These are phyloP conservation scores for Biscogniauxia marginata DNA, from an alignment of 2,329 filamentous ascomycete genomes.

Conservation along the genomic window DNA sequence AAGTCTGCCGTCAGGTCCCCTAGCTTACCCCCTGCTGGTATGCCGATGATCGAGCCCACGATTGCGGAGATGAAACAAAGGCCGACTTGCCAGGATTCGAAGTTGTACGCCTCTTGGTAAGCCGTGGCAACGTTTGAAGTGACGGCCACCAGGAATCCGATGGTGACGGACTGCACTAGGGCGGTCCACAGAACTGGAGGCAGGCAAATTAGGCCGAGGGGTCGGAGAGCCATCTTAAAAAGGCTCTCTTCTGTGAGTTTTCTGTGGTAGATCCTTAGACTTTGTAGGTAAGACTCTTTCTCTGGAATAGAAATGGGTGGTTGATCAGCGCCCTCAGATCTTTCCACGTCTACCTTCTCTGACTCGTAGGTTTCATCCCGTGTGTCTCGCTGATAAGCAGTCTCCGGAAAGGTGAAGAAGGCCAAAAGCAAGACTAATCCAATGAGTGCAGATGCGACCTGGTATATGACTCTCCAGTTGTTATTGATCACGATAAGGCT, in stretches of 20 bases:
- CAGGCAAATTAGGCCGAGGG: slow-evolving; percentile 48
- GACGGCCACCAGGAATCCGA: slow-evolving; percentile 55
- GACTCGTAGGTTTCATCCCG: not conserved
- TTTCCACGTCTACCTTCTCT: slow-evolving; percentile 19
- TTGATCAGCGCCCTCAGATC: not conserved
- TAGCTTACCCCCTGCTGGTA: slow-evolving; percentile 49
- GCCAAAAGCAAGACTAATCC: slow-evolving; percentile 46
- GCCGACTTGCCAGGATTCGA: slow-evolving; percentile 46
- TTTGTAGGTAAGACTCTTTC: slow-evolving; percentile 35
- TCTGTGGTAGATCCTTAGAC: slow-evolving; percentile 41
- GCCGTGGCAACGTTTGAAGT: slow-evolving; percentile 51
- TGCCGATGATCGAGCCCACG: slow-evolving; percentile 47
- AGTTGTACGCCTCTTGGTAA: slow-evolving; percentile 41
- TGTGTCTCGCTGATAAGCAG: slow-evolving; percentile 41
- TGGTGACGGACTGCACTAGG: slow-evolving; percentile 52
- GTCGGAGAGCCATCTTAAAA: slow-evolving; percentile 47
- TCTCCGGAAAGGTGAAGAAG: slow-evolving; percentile 56
- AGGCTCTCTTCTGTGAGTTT: slow-evolving; percentile 46
- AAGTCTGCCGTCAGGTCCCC: slow-evolving; percentile 48
- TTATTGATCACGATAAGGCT: slow-evolving; percentile 48
- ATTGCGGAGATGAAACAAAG: slow-evolving; percentile 50
- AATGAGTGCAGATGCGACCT: slow-evolving; percentile 49
- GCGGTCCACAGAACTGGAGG: slow-evolving; percentile 56
- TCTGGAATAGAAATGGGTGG: slow-evolving; percentile 6
- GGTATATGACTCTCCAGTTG: slow-evolving; percentile 51